Conservation (phyloP, 2,329 filamentous ascomycete genomes). For the Bretziella fagacearum region DNA sequence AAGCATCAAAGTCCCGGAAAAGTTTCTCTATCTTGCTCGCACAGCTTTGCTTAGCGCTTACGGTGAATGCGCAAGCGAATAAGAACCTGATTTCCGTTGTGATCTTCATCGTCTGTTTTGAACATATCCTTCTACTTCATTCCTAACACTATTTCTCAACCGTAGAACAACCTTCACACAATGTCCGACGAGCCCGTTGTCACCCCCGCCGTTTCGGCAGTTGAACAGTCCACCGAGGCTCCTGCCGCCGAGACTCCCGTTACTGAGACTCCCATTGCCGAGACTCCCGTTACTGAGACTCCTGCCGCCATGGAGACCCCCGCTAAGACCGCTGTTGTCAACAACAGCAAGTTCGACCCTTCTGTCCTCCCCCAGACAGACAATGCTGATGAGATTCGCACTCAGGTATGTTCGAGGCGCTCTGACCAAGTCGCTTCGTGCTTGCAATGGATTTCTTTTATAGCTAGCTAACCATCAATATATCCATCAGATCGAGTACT, state of each 20-base stretch:
- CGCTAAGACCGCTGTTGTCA: slow-evolving; percentile 22
- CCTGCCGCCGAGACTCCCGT: slow-evolving; percentile 14
- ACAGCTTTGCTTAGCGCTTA: neutral
- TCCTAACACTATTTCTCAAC: neutral
- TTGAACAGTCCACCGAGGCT: slow-evolving; percentile 17
- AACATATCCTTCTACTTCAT: too few relatives aligned
- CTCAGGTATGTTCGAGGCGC: slow-evolving; percentile 56
- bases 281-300: slow-evolving; percentile 14
- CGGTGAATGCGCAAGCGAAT: too few relatives aligned
- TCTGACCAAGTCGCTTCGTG: too few relatives aligned
- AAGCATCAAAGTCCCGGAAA: slow-evolving; percentile 5
- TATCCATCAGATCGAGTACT: slow-evolving; percentile 63
- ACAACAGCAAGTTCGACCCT: slow-evolving; percentile 55
- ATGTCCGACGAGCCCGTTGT: slow-evolving; percentile 13
- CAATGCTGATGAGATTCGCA: slow-evolving; percentile 66
- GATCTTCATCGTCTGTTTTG: too few relatives aligned
- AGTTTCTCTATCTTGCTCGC: slow-evolving; percentile 7
- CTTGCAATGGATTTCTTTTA: neutral
- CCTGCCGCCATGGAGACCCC: slow-evolving; percentile 28
- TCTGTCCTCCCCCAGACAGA: slow-evolving; percentile 50
- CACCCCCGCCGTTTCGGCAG: slow-evolving; percentile 17
- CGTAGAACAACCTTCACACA: neutral
- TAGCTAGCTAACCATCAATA: neutral
- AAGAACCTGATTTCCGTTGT: too few relatives aligned
- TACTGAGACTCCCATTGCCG: slow-evolving; percentile 15